Conservation (phyloP, 2,329 filamentous ascomycete species). For the Cytospora chrysosperma region DNA sequence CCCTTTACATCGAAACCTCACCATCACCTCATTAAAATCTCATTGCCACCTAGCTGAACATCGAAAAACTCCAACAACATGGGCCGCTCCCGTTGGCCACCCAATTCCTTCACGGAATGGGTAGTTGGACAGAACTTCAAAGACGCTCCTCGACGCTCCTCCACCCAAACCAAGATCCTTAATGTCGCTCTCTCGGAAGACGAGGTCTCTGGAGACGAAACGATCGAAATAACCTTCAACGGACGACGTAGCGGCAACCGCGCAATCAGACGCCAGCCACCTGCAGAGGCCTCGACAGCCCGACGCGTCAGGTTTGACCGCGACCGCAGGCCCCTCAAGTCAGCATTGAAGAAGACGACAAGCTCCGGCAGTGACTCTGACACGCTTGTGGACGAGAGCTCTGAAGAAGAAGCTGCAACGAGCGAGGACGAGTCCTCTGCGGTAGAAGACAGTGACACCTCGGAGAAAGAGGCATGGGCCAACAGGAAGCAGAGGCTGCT, state of each 20-base stretch:
- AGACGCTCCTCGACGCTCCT: slow-evolving; percentile 8
- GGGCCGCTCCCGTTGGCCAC: slow-evolving; percentile 31
- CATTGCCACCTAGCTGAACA: not conserved
- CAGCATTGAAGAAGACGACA: slow-evolving; percentile 38
- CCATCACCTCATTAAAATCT: too few species aligned
- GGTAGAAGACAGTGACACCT: slow-evolving; percentile 19
- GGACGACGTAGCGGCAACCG: slow-evolving; percentile 33
- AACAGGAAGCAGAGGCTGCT: slow-evolving; percentile 15
- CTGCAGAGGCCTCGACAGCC: not conserved
- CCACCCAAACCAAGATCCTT: slow-evolving; percentile 33
- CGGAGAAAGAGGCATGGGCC: slow-evolving; percentile 9
- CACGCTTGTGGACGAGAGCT: slow-evolving; percentile 29
- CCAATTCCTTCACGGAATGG: slow-evolving; percentile 42
- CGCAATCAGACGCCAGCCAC: not conserved
- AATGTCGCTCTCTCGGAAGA: slow-evolving; percentile 48
- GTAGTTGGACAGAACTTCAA: slow-evolving; percentile 39
- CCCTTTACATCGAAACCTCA: not conserved
- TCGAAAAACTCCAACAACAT: not conserved
- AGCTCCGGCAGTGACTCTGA: slow-evolving; percentile 17
- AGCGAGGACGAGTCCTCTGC: slow-evolving; percentile 19
- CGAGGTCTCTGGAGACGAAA: slow-evolving; percentile 51
- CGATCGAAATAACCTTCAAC: slow-evolving; percentile 49
- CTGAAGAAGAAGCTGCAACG: slow-evolving; percentile 17
- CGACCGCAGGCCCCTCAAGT: slow-evolving; percentile 32
- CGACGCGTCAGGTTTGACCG: slow-evolving; percentile 44